Base-by-base conservation (phyloP, 73 alveolate genomes). In the Paramecium caudatum region DNA sequence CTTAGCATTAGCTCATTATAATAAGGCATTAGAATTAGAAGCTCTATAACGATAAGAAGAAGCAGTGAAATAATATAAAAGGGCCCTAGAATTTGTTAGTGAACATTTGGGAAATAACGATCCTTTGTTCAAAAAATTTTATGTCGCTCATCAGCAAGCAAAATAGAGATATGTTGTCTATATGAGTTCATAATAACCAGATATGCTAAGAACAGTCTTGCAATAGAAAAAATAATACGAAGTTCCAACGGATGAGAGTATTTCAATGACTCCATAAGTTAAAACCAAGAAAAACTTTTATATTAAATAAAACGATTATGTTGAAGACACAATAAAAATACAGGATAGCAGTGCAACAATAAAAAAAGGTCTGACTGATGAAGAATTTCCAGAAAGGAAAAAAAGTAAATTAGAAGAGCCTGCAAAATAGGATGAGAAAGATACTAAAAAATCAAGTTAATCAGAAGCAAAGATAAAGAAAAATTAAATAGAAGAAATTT, bases 201-300 rank as follows among this genome's bases (percentile, higher is more conserved):
- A 43, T 33, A 6, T 68, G 3, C 19, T 68, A 7, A 68, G 34
- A 5, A 68, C 84, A 32, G 61, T 68, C 2, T 68, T 68, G n/a
- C 19, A 34, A 68, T 68, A 25, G n/a, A 68, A 68, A 16, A 68
- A 68, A 37, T 3, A 37, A 33, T 68, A 34, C 16, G 84, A 68
- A 4, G 47, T 68, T 55, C 80, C 80, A 68, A 34, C 61, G 19
- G 84, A 68, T 68, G 84, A 68, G 30, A 30, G 84, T 68, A 17
- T 9, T 34, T 3, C 17, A n/a, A 34, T 32, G 9, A 68, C 84
- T 68, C 84, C 84, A 3, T 16, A 4, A 0, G 25, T 30, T 34
- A 32, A 68, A 16, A 74, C 88, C 6, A 74, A 74, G 32, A 74
- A 74, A 17, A n/a, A 4, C 16, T 10, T 34, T 17, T 39, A 5